A percentile compares a stretch with the other conserved stretches of the same genome.
phyloP scores from a whole-genome alignment of 1,284 basidiomycete species.

The Amylostereum areolatum region DNA sequence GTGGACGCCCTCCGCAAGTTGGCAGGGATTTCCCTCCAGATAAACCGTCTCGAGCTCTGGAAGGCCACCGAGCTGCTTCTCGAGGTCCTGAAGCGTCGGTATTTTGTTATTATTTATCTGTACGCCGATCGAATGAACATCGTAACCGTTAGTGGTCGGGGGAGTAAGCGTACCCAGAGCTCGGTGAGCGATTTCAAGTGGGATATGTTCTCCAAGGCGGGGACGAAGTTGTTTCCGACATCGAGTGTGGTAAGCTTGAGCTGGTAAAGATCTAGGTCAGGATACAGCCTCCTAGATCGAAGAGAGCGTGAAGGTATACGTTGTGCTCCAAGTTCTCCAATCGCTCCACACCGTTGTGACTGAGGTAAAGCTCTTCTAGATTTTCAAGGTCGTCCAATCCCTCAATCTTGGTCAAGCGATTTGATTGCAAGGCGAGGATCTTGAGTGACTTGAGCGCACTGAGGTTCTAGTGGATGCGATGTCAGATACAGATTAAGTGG shows the following conservation, averaged over 20 bases:
- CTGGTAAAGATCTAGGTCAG: constrained; percentile 33
- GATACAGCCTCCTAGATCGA: neutral
- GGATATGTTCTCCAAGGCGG: constrained; percentile 73
- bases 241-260: constrained; percentile 82
- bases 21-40: constrained; percentile 92
- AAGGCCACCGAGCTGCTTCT: constrained; percentile 68
- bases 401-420: constrained; percentile 88
- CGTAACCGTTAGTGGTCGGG: neutral
- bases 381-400: constrained; percentile 65
- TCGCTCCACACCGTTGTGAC: constrained; percentile 85
- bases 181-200: constrained; percentile 80
- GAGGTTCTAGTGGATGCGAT: constrained; percentile 41
- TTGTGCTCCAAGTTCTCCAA: constrained; percentile 88
- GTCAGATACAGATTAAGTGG: constrained; percentile 1
- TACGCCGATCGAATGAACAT: neutral
- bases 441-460: constrained; percentile 62
- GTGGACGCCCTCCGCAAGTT: constrained; percentile 67
- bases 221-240: constrained; percentile 81
- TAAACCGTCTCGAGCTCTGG: constrained; percentile 82
- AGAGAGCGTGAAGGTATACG: constrained; percentile 36
- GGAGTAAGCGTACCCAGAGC: constrained; percentile 73
- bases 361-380: constrained; percentile 90
- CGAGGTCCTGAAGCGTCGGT: constrained; percentile 59
- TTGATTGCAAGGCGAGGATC: constrained; percentile 88
- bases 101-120: constrained; percentile 91